A percentile compares a stretch with the other conserved stretches of the same genome.
Evolutionary conservation across 257 asterid genomes (phyloP).

Genomic region (Thymus quinquecostatus): DNA sequence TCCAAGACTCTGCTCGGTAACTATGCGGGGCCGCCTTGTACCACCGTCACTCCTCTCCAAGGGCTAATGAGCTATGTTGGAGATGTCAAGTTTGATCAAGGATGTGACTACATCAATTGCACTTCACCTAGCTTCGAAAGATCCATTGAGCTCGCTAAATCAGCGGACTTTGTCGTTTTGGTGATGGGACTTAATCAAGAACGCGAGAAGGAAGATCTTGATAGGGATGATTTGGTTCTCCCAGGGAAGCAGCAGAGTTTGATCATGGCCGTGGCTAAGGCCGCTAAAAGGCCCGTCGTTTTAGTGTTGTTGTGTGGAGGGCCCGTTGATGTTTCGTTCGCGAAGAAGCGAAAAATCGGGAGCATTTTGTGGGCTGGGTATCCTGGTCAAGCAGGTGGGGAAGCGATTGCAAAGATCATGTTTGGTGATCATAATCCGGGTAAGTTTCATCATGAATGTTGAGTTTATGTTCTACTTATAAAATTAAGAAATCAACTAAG

Average conservation of each 20-base stretch:
- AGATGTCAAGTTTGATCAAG: slow-evolving; percentile 41
- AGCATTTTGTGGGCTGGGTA: slow-evolving; percentile 83
- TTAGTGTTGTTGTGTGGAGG: slow-evolving; percentile 73
- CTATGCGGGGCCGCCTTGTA: slow-evolving; percentile 71
- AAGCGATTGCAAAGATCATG: slow-evolving; percentile 68
- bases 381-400: slow-evolving; percentile 82
- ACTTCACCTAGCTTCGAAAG: slow-evolving; percentile 32
- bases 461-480: no score
- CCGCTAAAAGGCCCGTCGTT: slow-evolving; percentile 58
- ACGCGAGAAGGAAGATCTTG: slow-evolving; percentile 60
- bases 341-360: slow-evolving; percentile 61
- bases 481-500: not conserved
- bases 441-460: slow-evolving; percentile 9
- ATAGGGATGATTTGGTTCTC: slow-evolving; percentile 58
- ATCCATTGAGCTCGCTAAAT: slow-evolving; percentile 38
- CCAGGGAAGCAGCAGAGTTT: slow-evolving; percentile 62
- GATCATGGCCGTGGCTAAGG: slow-evolving; percentile 49
- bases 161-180: slow-evolving; percentile 56
- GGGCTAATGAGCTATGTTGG: slow-evolving; percentile 51
- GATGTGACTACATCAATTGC: slow-evolving; percentile 59
- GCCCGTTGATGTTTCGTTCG: slow-evolving; percentile 73
- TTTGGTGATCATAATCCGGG: slow-evolving; percentile 85
- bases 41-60: slow-evolving; percentile 53
- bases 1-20: slow-evolving; percentile 54
- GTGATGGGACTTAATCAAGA: slow-evolving; percentile 74